These are phyloP conservation scores for Colletotrichum liaoningense DNA, from an alignment of 2,329 filamentous ascomycete species.

Conservation along the genomic window DNA sequence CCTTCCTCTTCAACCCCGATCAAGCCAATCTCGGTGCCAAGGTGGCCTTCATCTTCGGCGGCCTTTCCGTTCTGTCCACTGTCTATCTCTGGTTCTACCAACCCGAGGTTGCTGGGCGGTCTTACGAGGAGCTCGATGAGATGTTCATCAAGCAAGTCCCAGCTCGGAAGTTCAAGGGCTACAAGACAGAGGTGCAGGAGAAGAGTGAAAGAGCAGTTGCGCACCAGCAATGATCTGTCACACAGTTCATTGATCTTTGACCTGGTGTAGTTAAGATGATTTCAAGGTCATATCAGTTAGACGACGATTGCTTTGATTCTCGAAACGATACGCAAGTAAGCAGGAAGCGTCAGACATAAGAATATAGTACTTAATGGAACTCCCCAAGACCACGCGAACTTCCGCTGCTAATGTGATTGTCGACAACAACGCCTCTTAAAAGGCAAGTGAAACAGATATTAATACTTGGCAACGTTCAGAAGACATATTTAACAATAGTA, in stretches of 20 bases:
- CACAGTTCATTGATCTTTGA: background rate
- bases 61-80: conserved; percentile 41
- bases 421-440: no score
- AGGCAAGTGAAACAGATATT: no score
- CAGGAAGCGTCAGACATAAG: background rate
- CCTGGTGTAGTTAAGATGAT: background rate
- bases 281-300: background rate
- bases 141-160: conserved; percentile 39
- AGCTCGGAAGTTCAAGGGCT: conserved; percentile 39
- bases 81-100: conserved; percentile 47
- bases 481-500: background rate
- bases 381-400: no score
- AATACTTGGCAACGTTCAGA: background rate
- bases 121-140: conserved; percentile 40
- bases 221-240: background rate
- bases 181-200: conserved; percentile 19
- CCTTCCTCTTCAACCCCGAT: conserved; percentile 44
- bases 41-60: conserved; percentile 53
- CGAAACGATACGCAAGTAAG: background rate
- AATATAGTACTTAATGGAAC: no score
- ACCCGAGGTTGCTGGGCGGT: conserved; percentile 46
- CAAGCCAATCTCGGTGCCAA: conserved; percentile 51
- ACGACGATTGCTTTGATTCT: background rate
- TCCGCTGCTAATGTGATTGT: no score
- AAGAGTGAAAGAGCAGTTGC: conserved; percentile 5